Conservation (phyloP, 345 rosid genomes). For the Lumnitzera racemosa region DNA sequence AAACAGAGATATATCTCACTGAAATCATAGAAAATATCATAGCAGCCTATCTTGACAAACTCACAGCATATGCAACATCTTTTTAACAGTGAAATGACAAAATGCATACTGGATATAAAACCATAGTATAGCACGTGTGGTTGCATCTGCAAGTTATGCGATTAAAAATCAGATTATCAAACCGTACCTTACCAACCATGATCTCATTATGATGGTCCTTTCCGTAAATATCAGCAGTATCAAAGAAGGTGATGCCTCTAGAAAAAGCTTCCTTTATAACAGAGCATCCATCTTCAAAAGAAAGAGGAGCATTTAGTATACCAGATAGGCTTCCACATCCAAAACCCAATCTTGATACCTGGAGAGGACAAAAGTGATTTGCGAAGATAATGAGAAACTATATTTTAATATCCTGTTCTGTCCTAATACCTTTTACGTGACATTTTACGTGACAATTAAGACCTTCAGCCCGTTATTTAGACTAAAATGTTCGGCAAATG, state of each 20-base stretch:
- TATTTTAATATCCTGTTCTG: neutral
- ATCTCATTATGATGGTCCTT: constrained; percentile 32
- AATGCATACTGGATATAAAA: no score
- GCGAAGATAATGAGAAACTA: neutral
- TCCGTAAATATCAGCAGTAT: constrained; percentile 34
- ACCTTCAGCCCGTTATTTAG: no score
- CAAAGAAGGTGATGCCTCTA: constrained; percentile 44
- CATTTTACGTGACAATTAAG: no score
- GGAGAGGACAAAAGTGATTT: neutral
- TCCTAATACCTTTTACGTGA: no score
- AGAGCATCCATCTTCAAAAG: constrained; percentile 40
- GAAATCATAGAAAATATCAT: no score
- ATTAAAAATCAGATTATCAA: neutral
- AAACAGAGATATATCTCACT: no score
- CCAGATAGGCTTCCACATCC: constrained; percentile 51
- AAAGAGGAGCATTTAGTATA: constrained; percentile 24
- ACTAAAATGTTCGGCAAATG: neutral
- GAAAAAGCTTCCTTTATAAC: constrained; percentile 27
- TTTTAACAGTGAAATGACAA: no score
- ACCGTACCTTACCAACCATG: constrained; percentile 38
- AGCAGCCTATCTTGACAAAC: no score
- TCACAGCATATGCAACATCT: no score
- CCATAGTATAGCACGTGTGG: no score
- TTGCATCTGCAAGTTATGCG: no score
- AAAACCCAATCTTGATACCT: constrained; percentile 43